phyloP scores from a whole-genome alignment of 192 early-diverging fungal species.

The Kappamyces sp. region DNA sequence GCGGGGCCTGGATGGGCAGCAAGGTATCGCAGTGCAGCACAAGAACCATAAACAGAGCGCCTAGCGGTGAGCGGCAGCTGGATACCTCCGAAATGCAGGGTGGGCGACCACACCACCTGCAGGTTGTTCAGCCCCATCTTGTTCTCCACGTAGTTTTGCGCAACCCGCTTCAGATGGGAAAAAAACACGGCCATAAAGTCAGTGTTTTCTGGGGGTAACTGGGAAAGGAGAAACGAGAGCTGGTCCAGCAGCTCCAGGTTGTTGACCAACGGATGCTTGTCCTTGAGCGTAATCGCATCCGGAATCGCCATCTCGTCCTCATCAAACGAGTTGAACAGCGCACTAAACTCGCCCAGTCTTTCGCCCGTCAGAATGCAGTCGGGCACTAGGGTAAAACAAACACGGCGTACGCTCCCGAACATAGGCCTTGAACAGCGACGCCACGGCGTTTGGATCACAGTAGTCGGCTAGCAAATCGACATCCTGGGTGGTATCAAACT shows the following conservation, averaged over 20 bases:
- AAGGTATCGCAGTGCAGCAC: too few species aligned
- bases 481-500: neutral
- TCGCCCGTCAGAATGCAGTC: conserved; percentile 12
- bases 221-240: neutral
- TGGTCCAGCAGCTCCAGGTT: neutral
- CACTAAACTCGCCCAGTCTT: neutral
- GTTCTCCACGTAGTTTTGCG: neutral
- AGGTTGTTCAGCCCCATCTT: conserved; percentile 15
- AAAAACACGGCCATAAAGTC: conserved; percentile 5
- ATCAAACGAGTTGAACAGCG: neutral
- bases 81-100: conserved; percentile 6
- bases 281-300: conserved; percentile 3
- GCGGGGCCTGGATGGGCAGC: too few species aligned
- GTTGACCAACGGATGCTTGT: conserved; percentile 5
- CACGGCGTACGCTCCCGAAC: conserved; percentile 3
- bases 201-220: conserved; percentile 4
- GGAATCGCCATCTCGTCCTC: neutral
- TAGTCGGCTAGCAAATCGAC: neutral
- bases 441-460: conserved; percentile 1
- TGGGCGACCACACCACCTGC: conserved; percentile 15
- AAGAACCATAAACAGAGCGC: too few species aligned
- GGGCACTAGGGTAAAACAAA: conserved; percentile 7
- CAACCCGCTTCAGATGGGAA: conserved; percentile 6
- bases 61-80: too few species aligned
- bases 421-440: conserved; percentile 11